These are phyloP conservation scores for Alternaria arbusti DNA, from an alignment of 2,329 filamentous ascomycete genomes.

Conservation along the genomic window DNA sequence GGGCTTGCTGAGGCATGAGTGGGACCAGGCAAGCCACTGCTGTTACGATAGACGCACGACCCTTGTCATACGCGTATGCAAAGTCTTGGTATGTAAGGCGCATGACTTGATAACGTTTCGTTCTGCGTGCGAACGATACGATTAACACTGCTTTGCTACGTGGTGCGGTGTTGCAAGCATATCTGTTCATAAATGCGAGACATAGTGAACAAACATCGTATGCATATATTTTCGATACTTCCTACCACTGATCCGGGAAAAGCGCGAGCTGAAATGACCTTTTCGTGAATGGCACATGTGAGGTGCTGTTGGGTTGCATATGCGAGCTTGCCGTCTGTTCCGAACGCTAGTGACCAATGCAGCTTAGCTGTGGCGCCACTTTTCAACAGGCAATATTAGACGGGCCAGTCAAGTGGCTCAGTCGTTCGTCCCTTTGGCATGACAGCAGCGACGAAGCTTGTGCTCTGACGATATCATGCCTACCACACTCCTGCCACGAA, in stretches of 20 bases:
- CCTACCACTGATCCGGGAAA: neutral
- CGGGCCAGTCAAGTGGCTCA: conserved; percentile 16
- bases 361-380: conserved; percentile 20
- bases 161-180: neutral
- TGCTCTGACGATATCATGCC: neutral
- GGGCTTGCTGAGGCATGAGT: conserved; percentile 4
- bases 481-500: neutral
- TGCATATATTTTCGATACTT: neutral
- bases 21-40: conserved; percentile 15
- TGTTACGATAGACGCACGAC: conserved; percentile 13
- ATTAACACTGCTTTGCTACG: neutral
- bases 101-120: conserved; percentile 13
- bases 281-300: neutral
- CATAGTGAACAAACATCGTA: neutral
- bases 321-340: conserved; percentile 22
- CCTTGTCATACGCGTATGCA: conserved; percentile 23
- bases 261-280: neutral
- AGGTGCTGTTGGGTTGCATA: conserved; percentile 8
- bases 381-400: conserved; percentile 1
- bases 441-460: neutral
- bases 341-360: conserved; percentile 1
- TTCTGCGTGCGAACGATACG: neutral
- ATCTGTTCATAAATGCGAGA: neutral
- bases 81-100: conserved; percentile 28
- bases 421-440: neutral